Evolutionary conservation across 2,329 filamentous ascomycete genomes (phyloP).

Genomic region (Stachybotrys chlorohalonatus): DNA sequence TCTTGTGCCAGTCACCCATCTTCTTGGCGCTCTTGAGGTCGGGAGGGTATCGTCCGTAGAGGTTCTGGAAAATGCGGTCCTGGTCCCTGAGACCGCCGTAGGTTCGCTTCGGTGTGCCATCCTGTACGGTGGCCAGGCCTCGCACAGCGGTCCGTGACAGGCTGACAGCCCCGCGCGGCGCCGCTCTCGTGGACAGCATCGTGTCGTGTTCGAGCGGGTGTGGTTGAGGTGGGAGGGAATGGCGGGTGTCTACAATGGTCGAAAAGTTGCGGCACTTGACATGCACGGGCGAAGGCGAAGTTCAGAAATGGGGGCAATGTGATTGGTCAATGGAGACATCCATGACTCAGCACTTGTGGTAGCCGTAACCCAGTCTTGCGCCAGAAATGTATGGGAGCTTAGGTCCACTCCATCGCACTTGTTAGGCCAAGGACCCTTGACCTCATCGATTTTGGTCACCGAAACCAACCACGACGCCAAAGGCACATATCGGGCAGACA

Average conservation of each 20-base stretch:
- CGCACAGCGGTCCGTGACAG: conserved; percentile 43
- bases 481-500: neutral
- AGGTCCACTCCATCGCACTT: conserved; percentile 11
- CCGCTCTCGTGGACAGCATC: conserved; percentile 37
- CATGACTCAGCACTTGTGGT: conserved; percentile 20
- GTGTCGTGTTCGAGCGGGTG: conserved; percentile 21
- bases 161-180: conserved; percentile 26
- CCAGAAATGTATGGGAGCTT: rapidly evolving
- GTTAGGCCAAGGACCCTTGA: conserved; percentile 9
- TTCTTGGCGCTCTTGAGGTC: conserved; percentile 93
- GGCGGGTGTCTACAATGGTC: conserved; percentile 8
- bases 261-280: conserved; percentile 21
- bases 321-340: conserved; percentile 30
- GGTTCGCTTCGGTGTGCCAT: conserved; percentile 58
- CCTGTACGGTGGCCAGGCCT: conserved; percentile 73
- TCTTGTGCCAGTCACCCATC: conserved; percentile 99
- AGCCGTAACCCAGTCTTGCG: conserved; percentile 14
- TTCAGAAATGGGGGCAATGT: conserved; percentile 25
- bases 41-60: conserved; percentile 86
- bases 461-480: neutral
- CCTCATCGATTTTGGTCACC: conserved; percentile 13
- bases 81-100: conserved; percentile 90
- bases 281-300: conserved; percentile 20
- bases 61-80: conserved; percentile 98
- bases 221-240: conserved; percentile 17